Percentiles rank a stretch among this genome's conserved stretches.
phyloP scores from a whole-genome alignment of 352 stramenopile genomes.

The Pythium vanterpoolii region DNA sequence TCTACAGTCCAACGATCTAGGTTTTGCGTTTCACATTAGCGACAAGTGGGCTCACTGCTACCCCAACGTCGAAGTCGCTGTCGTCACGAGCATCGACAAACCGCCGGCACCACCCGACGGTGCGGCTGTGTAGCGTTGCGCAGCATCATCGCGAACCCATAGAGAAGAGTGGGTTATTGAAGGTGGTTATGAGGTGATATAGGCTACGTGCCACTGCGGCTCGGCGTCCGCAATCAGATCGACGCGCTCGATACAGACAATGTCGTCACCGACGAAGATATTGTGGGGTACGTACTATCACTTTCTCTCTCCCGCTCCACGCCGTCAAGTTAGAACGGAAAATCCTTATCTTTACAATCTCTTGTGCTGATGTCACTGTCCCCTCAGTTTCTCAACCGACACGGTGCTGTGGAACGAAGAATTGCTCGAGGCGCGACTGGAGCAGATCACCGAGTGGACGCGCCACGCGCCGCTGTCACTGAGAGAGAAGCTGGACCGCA shows the following conservation, averaged over 20 bases:
- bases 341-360: background rate
- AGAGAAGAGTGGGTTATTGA: background rate
- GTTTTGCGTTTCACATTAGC: slow-evolving; percentile 26
- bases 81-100: slow-evolving; percentile 54
- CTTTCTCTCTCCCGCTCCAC: background rate
- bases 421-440: slow-evolving; percentile 58
- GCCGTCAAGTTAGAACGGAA: too few relatives aligned
- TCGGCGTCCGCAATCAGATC: slow-evolving; percentile 36
- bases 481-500: slow-evolving; percentile 58
- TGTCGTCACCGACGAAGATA: slow-evolving; percentile 24
- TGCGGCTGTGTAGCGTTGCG: slow-evolving; percentile 19
- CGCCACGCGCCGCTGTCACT: slow-evolving; percentile 44
- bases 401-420: slow-evolving; percentile 67
- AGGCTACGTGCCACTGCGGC: slow-evolving; percentile 61
- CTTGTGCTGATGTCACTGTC: background rate
- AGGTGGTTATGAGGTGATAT: background rate
- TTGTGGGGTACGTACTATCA: slow-evolving; percentile 28
- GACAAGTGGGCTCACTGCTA: slow-evolving; percentile 60
- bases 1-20: background rate
- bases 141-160: background rate
- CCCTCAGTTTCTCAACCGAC: slow-evolving; percentile 59
- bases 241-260: slow-evolving; percentile 13
- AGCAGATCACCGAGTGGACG: slow-evolving; percentile 65
- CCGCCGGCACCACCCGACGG: slow-evolving; percentile 52
- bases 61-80: slow-evolving; percentile 43